Conservation (phyloP, 1,139 yeast species). For the Pneumocystis murina region DNA sequence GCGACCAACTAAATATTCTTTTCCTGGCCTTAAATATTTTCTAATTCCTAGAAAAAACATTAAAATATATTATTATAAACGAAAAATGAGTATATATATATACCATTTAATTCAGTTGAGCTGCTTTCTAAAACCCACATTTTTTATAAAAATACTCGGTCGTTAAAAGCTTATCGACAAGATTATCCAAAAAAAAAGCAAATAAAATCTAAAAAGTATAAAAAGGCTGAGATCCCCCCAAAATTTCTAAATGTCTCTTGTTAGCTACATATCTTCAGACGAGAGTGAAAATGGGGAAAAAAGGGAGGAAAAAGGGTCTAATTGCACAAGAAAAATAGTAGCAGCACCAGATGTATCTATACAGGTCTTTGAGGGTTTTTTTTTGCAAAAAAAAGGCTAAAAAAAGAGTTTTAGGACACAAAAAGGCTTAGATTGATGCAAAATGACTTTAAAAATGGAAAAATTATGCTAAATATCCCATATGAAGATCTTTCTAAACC, state of each 20-base stretch:
- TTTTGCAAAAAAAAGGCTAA: neutral
- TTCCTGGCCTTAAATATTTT: neutral
- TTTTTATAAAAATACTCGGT: neutral
- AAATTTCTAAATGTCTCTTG: neutral
- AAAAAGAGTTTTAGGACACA: neutral
- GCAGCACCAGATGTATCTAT: neutral
- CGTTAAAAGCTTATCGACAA: neutral
- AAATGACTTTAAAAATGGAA: neutral
- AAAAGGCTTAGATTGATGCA: neutral
- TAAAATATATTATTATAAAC: neutral
- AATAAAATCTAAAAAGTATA: neutral
- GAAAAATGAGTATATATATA: neutral
- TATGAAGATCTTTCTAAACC: slow-evolving; percentile 16
- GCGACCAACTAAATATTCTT: neutral
- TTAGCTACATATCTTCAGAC: neutral
- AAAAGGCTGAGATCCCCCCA: neutral
- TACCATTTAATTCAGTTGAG: neutral
- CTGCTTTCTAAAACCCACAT: neutral
- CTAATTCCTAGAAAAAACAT: neutral
- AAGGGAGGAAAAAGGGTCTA: neutral
- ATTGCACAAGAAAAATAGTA: neutral
- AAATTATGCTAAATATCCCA: slow-evolving; percentile 10
- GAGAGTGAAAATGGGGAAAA: neutral
- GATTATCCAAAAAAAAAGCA: neutral
- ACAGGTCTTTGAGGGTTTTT: neutral